These are phyloP conservation scores for Solanum sitiens DNA, from an alignment of 257 asterid genomes.

Conservation along the genomic window DNA sequence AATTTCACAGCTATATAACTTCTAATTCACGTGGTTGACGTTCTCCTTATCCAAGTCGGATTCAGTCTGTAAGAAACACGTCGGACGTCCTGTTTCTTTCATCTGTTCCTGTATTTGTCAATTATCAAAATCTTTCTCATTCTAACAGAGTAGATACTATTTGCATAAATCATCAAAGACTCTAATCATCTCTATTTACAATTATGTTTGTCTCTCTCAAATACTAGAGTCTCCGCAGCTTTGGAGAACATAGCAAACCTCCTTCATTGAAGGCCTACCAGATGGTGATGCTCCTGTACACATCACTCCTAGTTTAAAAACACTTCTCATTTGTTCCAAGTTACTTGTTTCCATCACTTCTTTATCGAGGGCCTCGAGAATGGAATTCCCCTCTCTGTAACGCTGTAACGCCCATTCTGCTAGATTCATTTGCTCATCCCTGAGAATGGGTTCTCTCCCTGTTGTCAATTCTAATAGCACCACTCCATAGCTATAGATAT, in stretches of 20 bases:
- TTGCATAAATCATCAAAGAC: not conserved
- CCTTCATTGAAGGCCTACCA: conserved; percentile 75
- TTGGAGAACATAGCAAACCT: conserved; percentile 45
- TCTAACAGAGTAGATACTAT: too few relatives aligned
- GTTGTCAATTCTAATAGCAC: conserved; percentile 29
- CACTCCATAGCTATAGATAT: conserved; percentile 35
- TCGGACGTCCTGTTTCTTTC: too few relatives aligned
- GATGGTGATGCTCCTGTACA: conserved; percentile 57
- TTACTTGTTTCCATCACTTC: conserved; percentile 30
- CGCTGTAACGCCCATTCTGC: conserved; percentile 79
- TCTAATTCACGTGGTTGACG: too few relatives aligned
- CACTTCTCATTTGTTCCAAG: conserved; percentile 38
- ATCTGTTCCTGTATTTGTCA: too few relatives aligned
- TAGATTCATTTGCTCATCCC: conserved; percentile 52
- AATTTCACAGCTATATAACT: too few relatives aligned
- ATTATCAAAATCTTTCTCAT: too few relatives aligned
- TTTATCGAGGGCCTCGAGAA: conserved; percentile 27
- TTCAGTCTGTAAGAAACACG: too few relatives aligned
- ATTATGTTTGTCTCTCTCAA: not conserved
- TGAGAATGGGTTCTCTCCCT: conserved; percentile 38
- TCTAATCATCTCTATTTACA: not conserved
- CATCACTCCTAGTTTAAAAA: conserved; percentile 55
- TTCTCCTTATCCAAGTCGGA: too few relatives aligned
- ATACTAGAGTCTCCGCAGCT: not conserved
- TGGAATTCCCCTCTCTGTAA: conserved; percentile 35